A percentile compares a stretch with the other conserved stretches of the same genome.
Evolutionary conservation across 2,329 filamentous ascomycete species (phyloP).

Genomic region (Zopfia rhizophila): DNA sequence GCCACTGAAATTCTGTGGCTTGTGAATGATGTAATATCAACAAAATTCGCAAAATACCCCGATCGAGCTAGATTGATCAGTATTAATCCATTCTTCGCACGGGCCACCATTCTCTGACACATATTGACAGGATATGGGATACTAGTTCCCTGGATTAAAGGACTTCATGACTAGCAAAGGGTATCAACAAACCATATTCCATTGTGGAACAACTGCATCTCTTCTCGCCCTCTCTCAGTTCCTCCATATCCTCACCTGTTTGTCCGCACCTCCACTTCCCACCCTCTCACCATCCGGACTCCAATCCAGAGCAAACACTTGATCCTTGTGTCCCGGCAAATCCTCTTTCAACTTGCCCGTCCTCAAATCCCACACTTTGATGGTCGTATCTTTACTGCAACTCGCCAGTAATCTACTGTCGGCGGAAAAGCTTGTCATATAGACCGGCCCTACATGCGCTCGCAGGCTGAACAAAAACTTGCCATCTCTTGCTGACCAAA

Average conservation of each 20-base stretch:
- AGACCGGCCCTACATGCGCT: conserved; percentile 91
- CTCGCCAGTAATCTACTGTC: conserved; percentile 91
- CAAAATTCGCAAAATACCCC: too few species aligned
- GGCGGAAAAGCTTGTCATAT: conserved; percentile 91
- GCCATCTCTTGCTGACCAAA: conserved; percentile 83
- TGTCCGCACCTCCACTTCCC: conserved; percentile 93
- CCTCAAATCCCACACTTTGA: conserved; percentile 94
- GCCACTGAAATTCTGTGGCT: too few species aligned
- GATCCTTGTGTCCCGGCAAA: conserved; percentile 88
- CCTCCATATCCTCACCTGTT: conserved; percentile 73
- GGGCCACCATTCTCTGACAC: too few species aligned
- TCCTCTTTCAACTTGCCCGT: conserved; percentile 84
- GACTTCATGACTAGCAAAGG: too few species aligned
- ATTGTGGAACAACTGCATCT: too few species aligned
- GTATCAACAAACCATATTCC: too few species aligned
- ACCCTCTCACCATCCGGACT: conserved; percentile 89
- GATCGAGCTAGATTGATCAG: too few species aligned
- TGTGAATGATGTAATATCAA: too few species aligned
- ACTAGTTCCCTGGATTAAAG: too few species aligned
- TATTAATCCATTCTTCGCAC: too few species aligned
- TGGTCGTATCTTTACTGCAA: conserved; percentile 88
- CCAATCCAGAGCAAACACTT: conserved; percentile 96
- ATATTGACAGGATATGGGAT: too few species aligned
- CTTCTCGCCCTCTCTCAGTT: conserved; percentile 55
- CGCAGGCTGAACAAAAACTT: conserved; percentile 86